Percentiles rank a stretch among this genome's conserved stretches.
These are phyloP conservation scores for Staphylotrichum longicolle DNA, from an alignment of 495 filamentous ascomycete species.

Conservation along the genomic window DNA sequence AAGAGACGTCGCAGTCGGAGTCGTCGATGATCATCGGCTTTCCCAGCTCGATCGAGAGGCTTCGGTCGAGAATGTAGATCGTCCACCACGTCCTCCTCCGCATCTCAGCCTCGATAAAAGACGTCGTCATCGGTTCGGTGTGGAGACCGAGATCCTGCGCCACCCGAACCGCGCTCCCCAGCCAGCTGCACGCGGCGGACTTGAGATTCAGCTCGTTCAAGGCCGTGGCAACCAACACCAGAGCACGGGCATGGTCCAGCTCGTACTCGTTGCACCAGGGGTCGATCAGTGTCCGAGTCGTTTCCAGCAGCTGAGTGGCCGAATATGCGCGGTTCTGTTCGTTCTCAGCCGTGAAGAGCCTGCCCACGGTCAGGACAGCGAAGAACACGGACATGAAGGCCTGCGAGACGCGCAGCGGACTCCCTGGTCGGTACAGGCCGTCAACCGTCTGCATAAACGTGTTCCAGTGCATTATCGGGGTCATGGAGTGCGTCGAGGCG, in stretches of 20 bases:
- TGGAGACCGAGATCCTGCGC: conserved; percentile 89
- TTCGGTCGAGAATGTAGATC: conserved; percentile 84
- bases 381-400: conserved; percentile 83
- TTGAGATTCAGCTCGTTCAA: conserved; percentile 85
- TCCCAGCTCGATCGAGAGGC: conserved; percentile 77
- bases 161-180: conserved; percentile 78
- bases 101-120: conserved; percentile 82
- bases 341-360: conserved; percentile 66
- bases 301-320: conserved; percentile 70
- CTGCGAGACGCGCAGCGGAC: conserved; percentile 61
- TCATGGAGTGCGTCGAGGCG: conserved; percentile 68
- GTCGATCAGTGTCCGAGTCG: conserved; percentile 67
- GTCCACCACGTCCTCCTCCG: conserved; percentile 91
- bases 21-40: conserved; percentile 84
- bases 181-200: conserved; percentile 86
- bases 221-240: conserved; percentile 74
- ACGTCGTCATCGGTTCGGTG: conserved; percentile 68
- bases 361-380: conserved; percentile 79
- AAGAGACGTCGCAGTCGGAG: conserved; percentile 77
- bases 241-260: conserved; percentile 71
- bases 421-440: conserved; percentile 65
- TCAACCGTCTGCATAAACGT: conserved; percentile 76
- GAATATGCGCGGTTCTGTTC: conserved; percentile 52
- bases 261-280: conserved; percentile 81
- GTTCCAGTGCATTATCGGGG: conserved; percentile 89